phyloP scores from a whole-genome alignment of 2,329 filamentous ascomycete species.

The Neofusicoccum umdonicola region DNA sequence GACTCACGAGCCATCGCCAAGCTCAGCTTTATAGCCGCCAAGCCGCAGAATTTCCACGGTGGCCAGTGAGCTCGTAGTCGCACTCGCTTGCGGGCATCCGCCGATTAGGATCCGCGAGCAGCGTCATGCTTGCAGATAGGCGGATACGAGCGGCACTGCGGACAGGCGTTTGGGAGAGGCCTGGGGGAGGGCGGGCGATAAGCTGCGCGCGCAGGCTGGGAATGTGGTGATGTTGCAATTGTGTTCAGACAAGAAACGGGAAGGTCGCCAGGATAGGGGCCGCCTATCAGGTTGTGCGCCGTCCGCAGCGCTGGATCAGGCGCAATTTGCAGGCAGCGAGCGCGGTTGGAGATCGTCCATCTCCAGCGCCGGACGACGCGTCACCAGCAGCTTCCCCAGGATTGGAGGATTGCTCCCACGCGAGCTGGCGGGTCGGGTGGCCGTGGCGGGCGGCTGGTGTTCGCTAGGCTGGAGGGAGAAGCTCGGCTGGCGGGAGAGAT shows the following conservation, averaged over 20 bases:
- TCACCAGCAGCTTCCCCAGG: slow-evolving; percentile 5
- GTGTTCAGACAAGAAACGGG: slow-evolving; percentile 11
- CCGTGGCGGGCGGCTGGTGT: neutral
- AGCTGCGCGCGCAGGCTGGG: neutral
- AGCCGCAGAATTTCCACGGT: neutral
- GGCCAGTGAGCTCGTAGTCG: slow-evolving; percentile 1
- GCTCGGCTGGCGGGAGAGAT: neutral
- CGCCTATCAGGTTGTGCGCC: slow-evolving; percentile 6
- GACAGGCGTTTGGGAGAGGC: too few relatives aligned
- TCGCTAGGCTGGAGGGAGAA: neutral
- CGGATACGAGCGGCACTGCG: neutral
- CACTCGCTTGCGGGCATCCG: neutral
- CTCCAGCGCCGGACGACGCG: neutral
- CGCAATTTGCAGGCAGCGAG: neutral
- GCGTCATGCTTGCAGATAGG: neutral
- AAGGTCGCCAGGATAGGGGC: slow-evolving; percentile 9
- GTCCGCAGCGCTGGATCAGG: neutral
- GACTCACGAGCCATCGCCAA: neutral
- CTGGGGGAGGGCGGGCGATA: neutral
- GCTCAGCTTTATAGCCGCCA: slow-evolving; percentile 1
- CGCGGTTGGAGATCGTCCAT: neutral
- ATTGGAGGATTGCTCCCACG: neutral
- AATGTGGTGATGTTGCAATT: slow-evolving; percentile 6
- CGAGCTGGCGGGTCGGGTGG: neutral
- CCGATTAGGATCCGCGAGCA: slow-evolving; percentile 5